Evolutionary conservation across 2,329 filamentous ascomycete species (phyloP).

Genomic region (Penicillium sp.): DNA sequence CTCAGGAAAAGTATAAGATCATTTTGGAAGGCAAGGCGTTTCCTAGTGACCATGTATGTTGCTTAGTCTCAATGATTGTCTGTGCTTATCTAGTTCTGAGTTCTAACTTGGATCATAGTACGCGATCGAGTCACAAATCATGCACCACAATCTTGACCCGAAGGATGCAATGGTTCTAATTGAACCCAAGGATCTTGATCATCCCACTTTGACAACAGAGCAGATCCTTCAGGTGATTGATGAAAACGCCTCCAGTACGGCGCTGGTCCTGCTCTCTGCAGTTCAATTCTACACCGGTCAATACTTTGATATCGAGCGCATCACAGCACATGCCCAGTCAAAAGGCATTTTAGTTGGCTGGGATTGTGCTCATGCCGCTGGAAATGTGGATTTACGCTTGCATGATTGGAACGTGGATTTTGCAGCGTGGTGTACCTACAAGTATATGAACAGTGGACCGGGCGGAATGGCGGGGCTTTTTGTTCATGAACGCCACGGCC

Average conservation of each 20-base stretch:
- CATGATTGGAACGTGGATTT: conserved; percentile 93
- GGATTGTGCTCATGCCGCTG: conserved; percentile 84
- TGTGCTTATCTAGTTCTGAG: background rate
- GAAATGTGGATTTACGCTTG: conserved; percentile 75
- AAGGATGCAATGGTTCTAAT: conserved; percentile 72
- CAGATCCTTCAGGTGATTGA: conserved; percentile 73
- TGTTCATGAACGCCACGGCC: conserved; percentile 73
- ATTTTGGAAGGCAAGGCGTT: conserved; percentile 90
- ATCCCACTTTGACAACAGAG: conserved; percentile 66
- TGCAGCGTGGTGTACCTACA: conserved; percentile 91
- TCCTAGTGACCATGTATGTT: conserved; percentile 74
- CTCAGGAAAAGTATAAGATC: conserved; percentile 67
- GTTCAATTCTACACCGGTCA: conserved; percentile 94
- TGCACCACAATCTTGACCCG: conserved; percentile 67
- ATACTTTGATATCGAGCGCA: conserved; percentile 76
- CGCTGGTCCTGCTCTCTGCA: conserved; percentile 77
- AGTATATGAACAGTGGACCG: conserved; percentile 86
- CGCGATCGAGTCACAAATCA: conserved; percentile 78
- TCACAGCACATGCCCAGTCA: conserved; percentile 73
- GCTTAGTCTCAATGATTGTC: background rate
- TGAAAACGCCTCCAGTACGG: conserved; percentile 68
- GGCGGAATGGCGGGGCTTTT: conserved; percentile 79
- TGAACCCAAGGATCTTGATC: conserved; percentile 56
- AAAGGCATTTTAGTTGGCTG: conserved; percentile 75
- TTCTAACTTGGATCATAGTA: conserved; percentile 54